phyloP scores from a whole-genome alignment of 495 filamentous ascomycete species.

The Daldinia vernicosa region DNA sequence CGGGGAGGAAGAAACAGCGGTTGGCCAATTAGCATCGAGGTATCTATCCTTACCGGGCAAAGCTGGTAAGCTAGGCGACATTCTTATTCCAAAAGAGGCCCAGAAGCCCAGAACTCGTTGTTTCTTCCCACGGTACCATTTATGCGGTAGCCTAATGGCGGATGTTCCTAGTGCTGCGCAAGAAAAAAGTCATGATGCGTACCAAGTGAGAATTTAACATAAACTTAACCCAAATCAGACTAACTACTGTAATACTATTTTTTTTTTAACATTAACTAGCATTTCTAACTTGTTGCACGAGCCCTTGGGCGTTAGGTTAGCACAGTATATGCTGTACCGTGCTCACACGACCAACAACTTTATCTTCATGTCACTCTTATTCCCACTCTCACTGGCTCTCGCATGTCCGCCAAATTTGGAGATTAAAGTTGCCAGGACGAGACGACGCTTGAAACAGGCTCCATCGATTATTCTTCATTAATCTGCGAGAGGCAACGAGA shows the following conservation, averaged over 20 bases:
- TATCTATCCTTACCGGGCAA: conserved; percentile 17
- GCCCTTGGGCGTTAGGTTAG: background rate
- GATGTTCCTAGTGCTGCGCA: conserved; percentile 3
- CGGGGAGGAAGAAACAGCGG: conserved; percentile 28
- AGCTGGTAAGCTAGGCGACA: conserved; percentile 19
- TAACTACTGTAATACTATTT: background rate
- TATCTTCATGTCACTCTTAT: background rate
- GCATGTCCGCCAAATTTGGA: background rate
- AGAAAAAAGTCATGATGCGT: background rate
- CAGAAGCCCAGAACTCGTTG: background rate
- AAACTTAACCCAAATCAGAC: background rate
- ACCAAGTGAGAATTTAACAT: background rate
- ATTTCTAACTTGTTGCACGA: background rate
- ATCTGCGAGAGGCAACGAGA: conserved; percentile 9
- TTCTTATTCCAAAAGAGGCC: conserved; percentile 24
- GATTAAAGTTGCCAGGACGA: conserved; percentile 21
- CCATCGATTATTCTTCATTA: conserved; percentile 11
- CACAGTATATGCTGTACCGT: background rate
- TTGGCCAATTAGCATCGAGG: conserved; percentile 25
- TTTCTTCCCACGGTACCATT: conserved; percentile 1
- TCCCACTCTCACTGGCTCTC: too few relatives aligned
- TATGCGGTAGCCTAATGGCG: conserved; percentile 5
- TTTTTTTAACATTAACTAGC: background rate
- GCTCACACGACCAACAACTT: conserved; percentile 3
- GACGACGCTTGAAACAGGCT: conserved; percentile 30